Conservation (phyloP, 2,329 filamentous ascomycete genomes). For the Fusarium sp. region DNA sequence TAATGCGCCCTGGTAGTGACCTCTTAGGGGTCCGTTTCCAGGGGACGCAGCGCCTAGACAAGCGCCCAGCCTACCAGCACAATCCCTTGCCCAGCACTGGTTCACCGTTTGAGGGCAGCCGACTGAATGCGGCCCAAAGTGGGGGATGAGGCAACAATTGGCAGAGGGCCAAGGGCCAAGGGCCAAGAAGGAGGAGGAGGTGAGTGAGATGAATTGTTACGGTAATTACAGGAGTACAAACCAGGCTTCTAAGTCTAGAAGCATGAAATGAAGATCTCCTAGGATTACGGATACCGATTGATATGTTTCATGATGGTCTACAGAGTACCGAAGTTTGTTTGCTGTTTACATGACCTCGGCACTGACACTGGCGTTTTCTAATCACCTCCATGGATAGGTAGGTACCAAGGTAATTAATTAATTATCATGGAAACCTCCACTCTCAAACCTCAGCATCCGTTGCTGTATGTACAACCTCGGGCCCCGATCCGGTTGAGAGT, state of each 20-base stretch:
- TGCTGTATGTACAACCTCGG: neutral
- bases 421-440: neutral
- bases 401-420: too few relatives aligned
- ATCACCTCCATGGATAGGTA: constrained; percentile 6
- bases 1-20: constrained; percentile 10
- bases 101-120: constrained; percentile 5
- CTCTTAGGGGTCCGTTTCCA: constrained; percentile 16
- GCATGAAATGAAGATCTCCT: constrained; percentile 9
- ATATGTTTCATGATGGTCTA: constrained; percentile 30
- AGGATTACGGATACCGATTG: constrained; percentile 1
- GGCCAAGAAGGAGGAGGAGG: constrained; percentile 11
- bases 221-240: constrained; percentile 1
- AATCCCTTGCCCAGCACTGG: neutral
- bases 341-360: constrained; percentile 16
- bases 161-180: constrained; percentile 8
- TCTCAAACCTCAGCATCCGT: neutral
- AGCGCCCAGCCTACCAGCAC: constrained; percentile 13
- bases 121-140: constrained; percentile 37
- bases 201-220: constrained; percentile 14
- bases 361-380: neutral
- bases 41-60: constrained; percentile 17
- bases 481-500: constrained; percentile 10
- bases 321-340: neutral
- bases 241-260: constrained; percentile 5
- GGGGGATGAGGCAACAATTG: constrained; percentile 36